Conservation (phyloP, 129 eudicot genomes). For the Artemisia tridentata region DNA sequence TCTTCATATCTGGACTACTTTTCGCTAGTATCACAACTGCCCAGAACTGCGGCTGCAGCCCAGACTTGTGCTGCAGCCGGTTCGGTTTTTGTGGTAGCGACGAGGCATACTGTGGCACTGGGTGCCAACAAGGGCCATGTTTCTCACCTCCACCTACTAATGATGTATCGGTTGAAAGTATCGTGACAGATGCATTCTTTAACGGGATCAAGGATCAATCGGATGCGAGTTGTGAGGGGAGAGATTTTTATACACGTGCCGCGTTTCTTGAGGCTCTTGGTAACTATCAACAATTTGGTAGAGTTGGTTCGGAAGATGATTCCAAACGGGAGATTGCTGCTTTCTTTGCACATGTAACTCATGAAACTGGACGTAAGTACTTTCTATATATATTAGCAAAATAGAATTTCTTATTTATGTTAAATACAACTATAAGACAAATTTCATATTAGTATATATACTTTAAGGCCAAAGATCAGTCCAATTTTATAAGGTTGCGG, state of each 20-base stretch:
- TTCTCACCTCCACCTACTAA: conserved; percentile 11
- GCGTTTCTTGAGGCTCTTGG: conserved; percentile 24
- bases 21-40: conserved; percentile 20
- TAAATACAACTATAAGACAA: too few species aligned
- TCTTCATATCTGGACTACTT: conserved; percentile 2
- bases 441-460: too few species aligned
- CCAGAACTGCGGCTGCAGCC: conserved; percentile 35
- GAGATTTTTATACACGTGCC: conserved; percentile 15
- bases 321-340: conserved; percentile 35
- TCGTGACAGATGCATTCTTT: conserved; percentile 42
- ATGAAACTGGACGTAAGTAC: conserved; percentile 24
- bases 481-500: too few species aligned
- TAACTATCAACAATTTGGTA: conserved; percentile 29
- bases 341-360: conserved; percentile 37
- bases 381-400: neutral
- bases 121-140: conserved; percentile 36
- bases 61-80: conserved; percentile 32
- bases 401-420: too few species aligned
- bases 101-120: conserved; percentile 29
- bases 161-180: conserved; percentile 29
- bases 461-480: too few species aligned
- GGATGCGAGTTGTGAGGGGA: conserved; percentile 11
- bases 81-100: conserved; percentile 31
- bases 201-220: conserved; percentile 33
- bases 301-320: conserved; percentile 19